Percentiles rank a stretch among this genome's conserved stretches.
Evolutionary conservation across 192 early-diverging fungal genomes (phyloP).

Genomic region (Podila clonocystis): DNA sequence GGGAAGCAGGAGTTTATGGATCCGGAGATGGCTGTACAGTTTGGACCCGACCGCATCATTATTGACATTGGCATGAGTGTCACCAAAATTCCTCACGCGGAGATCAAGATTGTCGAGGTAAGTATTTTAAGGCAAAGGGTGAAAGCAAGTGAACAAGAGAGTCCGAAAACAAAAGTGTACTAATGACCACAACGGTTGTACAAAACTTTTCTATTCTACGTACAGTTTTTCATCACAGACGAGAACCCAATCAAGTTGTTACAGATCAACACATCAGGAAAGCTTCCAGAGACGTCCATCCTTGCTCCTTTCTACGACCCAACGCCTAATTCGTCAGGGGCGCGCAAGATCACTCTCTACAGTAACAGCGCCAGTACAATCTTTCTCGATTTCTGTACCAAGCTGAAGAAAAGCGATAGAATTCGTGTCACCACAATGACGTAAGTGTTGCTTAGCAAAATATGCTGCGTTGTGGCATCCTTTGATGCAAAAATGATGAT

Average conservation of each 20-base stretch:
- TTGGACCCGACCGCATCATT: conserved; percentile 26
- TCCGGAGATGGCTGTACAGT: conserved; percentile 24
- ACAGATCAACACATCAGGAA: conserved; percentile 3
- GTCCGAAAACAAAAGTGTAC: neutral
- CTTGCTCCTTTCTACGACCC: conserved; percentile 24
- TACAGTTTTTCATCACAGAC: conserved; percentile 10
- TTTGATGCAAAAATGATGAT: neutral
- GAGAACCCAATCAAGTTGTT: neutral
- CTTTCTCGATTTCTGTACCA: conserved; percentile 11
- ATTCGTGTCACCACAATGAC: neutral
- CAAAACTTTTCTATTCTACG: neutral
- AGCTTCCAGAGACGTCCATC: neutral
- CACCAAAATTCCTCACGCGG: conserved; percentile 13
- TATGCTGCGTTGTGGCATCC: neutral
- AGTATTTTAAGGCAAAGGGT: neutral
- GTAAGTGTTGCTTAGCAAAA: neutral
- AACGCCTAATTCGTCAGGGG: conserved; percentile 1
- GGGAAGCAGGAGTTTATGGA: conserved; percentile 2
- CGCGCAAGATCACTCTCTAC: conserved; percentile 6
- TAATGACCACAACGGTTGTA: neutral
- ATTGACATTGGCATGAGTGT: conserved; percentile 20
- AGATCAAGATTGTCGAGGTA: conserved; percentile 29
- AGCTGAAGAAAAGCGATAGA: neutral
- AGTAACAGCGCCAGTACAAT: neutral
- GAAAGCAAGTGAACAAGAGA: neutral